phyloP scores from a whole-genome alignment of 306 rosid species.

The Cucumis hystrix region DNA sequence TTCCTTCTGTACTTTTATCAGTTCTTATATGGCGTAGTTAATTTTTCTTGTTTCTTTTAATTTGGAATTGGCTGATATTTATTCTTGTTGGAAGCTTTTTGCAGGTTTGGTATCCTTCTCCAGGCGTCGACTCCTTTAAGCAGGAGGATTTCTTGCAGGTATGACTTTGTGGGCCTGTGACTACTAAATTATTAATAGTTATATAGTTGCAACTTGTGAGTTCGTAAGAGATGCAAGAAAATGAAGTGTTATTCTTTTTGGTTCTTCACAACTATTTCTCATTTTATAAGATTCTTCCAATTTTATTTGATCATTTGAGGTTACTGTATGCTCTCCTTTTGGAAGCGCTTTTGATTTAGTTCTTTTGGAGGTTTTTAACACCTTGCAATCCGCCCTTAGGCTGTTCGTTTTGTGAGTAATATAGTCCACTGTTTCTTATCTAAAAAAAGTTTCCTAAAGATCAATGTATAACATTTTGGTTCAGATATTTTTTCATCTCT shows the following conservation, averaged over 20 bases:
- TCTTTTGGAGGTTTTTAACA: too few relatives aligned
- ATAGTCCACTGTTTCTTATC: too few relatives aligned
- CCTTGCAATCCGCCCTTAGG: too few relatives aligned
- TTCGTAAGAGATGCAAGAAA: constrained; percentile 4
- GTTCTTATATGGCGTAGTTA: not conserved
- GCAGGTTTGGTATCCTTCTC: constrained; percentile 99
- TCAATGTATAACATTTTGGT: not conserved
- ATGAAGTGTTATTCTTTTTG: not conserved
- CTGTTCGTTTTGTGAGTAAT: too few relatives aligned
- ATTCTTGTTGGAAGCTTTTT: constrained; percentile 50
- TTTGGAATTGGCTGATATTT: constrained; percentile 37
- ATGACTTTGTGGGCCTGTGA: constrained; percentile 13
- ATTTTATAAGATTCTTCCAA: not conserved
- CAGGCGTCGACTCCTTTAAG: constrained; percentile 72
- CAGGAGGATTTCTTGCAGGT: constrained; percentile 99
- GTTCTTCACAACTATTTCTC: constrained; percentile 7
- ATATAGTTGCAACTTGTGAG: not conserved
- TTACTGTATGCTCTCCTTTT: not conserved
- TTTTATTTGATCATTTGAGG: not conserved
- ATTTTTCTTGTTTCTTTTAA: not conserved
- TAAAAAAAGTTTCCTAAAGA: not conserved
- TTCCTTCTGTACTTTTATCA: not conserved
- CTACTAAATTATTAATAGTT: constrained; percentile 7
- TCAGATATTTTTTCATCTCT: not conserved
- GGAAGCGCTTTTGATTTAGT: too few relatives aligned